Conservation (phyloP, 176 grass and related monocot species). For the Musa troglodytarum region DNA sequence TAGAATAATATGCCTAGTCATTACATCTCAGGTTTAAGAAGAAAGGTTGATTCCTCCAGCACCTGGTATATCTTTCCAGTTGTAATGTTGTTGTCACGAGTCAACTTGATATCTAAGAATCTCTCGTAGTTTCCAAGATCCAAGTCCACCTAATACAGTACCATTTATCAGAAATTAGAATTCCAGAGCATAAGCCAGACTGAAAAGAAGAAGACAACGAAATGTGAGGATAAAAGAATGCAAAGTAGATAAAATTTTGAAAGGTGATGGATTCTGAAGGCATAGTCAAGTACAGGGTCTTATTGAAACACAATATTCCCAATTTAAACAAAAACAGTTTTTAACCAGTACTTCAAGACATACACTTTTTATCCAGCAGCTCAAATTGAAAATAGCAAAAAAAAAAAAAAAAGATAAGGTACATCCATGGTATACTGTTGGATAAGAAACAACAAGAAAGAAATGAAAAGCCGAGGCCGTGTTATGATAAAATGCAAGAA, state of each 20-base stretch:
- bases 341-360: background rate
- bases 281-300: background rate
- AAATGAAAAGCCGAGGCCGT: background rate
- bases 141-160: slow-evolving; percentile 32
- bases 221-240: background rate
- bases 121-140: slow-evolving; percentile 53
- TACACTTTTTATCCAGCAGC: background rate
- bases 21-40: background rate
- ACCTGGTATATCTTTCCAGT: slow-evolving; percentile 53
- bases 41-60: background rate
- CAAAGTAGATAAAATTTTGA: background rate
- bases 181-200: background rate
- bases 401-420: background rate
- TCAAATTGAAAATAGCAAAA: background rate
- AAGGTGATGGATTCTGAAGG: background rate
- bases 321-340: background rate
- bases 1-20: background rate
- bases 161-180: background rate
- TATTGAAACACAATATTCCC: background rate
- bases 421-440: background rate
- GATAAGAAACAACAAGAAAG: background rate
- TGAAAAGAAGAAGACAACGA: background rate
- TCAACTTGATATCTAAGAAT: slow-evolving; percentile 43
- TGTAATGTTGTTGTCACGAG: slow-evolving; percentile 42
- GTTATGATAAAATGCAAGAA: background rate